These are phyloP conservation scores for Phytomonas serpens DNA, from an alignment of 208 protist species.

Conservation along the genomic window DNA sequence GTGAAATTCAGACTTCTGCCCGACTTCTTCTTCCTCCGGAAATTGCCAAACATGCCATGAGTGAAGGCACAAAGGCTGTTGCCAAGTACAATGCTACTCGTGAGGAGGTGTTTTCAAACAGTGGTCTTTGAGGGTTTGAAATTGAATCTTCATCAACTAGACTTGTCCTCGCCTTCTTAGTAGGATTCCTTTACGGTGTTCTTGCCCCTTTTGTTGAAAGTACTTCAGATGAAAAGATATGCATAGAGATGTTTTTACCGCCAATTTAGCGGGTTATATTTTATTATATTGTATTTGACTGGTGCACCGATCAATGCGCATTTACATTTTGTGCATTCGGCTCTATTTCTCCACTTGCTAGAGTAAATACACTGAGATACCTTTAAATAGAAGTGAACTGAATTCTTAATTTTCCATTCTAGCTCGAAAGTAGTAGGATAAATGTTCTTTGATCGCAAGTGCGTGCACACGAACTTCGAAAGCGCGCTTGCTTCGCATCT, in stretches of 20 bases:
- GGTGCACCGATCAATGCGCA: not conserved
- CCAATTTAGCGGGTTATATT: not conserved
- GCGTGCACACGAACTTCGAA: not conserved
- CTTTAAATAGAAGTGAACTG: not conserved
- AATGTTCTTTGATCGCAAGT: not conserved
- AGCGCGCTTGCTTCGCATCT: not conserved
- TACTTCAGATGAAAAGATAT: not conserved
- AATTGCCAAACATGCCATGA: slow-evolving; percentile 98
- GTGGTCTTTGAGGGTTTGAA: slow-evolving; percentile 11
- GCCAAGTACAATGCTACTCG: slow-evolving; percentile 92
- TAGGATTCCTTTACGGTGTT: not conserved
- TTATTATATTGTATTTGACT: not conserved
- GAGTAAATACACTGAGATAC: slow-evolving; percentile 1
- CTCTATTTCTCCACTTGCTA: not conserved
- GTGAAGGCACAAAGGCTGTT: slow-evolving; percentile 98
- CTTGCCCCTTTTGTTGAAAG: not conserved
- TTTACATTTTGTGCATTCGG: not conserved
- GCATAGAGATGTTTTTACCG: not conserved
- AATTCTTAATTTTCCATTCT: not conserved
- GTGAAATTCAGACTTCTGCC: slow-evolving; percentile 97
- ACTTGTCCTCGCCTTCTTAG: not conserved
- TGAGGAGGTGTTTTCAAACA: slow-evolving; percentile 69
- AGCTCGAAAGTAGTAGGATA: not conserved
- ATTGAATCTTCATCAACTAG: slow-evolving; percentile 8
- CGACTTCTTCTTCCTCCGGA: slow-evolving; percentile 97